These are phyloP conservation scores for Colletotrichum ledebouriae DNA, from an alignment of 2,329 filamentous ascomycete genomes.

Conservation along the genomic window DNA sequence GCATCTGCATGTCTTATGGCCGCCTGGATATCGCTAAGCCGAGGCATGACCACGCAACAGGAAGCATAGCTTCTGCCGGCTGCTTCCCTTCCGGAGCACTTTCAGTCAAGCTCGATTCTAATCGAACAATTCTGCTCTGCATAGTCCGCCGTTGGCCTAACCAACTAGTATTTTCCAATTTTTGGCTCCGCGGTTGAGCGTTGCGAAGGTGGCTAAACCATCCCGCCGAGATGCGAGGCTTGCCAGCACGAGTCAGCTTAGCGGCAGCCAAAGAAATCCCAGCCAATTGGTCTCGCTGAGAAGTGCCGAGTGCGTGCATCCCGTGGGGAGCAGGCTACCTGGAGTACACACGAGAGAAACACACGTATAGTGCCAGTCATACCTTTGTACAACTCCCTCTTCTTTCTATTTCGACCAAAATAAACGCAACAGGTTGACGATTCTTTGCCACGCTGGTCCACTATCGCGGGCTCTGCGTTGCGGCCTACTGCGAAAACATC, in stretches of 20 bases:
- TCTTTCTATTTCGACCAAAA: constrained; percentile 11
- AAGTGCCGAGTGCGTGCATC: constrained; percentile 31
- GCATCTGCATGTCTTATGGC: constrained; percentile 20
- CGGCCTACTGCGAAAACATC: background rate
- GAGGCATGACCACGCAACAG: background rate
- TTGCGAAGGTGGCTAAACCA: constrained; percentile 24
- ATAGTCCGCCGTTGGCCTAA: background rate
- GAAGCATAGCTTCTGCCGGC: constrained; percentile 16
- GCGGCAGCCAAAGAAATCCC: constrained; percentile 1
- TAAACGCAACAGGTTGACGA: constrained; percentile 30
- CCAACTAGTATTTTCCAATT: background rate
- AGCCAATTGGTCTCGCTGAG: constrained; percentile 20
- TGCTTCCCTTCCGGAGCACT: constrained; percentile 4
- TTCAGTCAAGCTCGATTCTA: constrained; percentile 3
- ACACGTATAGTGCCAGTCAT: background rate
- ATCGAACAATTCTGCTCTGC: background rate
- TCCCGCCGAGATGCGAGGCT: constrained; percentile 21
- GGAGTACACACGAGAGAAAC: background rate
- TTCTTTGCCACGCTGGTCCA: constrained; percentile 30
- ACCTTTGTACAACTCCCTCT: constrained; percentile 15
- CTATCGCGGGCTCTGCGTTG: constrained; percentile 13
- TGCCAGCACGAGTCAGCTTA: constrained; percentile 20
- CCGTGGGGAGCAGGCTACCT: constrained; percentile 18
- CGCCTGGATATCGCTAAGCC: constrained; percentile 4
- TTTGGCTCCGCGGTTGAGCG: constrained; percentile 21